Conservation (phyloP, 1,139 yeast genomes). For the Suhomyces terraborum region DNA sequence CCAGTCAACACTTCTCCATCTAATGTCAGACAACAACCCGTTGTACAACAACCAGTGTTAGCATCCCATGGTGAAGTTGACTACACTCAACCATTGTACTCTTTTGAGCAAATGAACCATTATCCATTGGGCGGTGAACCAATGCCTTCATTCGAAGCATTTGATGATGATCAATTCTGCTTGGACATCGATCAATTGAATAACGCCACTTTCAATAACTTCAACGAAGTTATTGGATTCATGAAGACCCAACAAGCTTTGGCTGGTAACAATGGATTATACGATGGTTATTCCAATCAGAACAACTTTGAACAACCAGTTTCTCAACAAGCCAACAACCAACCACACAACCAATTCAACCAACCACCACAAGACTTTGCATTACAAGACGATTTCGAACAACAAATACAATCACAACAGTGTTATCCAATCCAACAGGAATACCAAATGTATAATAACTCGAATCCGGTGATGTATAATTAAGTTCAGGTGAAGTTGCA, state of each 20-base stretch:
- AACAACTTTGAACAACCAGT: constrained; percentile 14
- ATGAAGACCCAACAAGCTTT: constrained; percentile 17
- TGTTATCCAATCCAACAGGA: constrained; percentile 12
- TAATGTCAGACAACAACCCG: constrained; percentile 1
- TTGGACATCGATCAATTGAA: constrained; percentile 49
- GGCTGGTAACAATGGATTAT: constrained; percentile 7
- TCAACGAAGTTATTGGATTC: constrained; percentile 23
- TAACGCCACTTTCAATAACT: constrained; percentile 24
- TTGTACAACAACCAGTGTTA: constrained; percentile 5
- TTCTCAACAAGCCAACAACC: constrained; percentile 13
- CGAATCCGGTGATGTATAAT: constrained; percentile 14
- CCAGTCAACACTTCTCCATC: constrained; percentile 4
- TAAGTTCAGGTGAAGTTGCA: not conserved
- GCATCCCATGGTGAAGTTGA: constrained; percentile 1
- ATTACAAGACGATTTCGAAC: constrained; percentile 7
- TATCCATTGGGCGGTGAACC: constrained; percentile 9
- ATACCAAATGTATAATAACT: constrained; percentile 7
- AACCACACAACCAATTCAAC: constrained; percentile 2
- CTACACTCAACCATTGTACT: constrained; percentile 8
- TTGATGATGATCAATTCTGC: constrained; percentile 51
- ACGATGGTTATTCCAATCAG: constrained; percentile 1
- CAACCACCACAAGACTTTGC: constrained; percentile 5
- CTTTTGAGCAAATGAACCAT: constrained; percentile 9
- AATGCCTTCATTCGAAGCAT: constrained; percentile 22
- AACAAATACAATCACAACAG: constrained; percentile 11